These are phyloP conservation scores for Acidomyces sp. DNA, from an alignment of 495 filamentous ascomycete genomes.

Conservation along the genomic window DNA sequence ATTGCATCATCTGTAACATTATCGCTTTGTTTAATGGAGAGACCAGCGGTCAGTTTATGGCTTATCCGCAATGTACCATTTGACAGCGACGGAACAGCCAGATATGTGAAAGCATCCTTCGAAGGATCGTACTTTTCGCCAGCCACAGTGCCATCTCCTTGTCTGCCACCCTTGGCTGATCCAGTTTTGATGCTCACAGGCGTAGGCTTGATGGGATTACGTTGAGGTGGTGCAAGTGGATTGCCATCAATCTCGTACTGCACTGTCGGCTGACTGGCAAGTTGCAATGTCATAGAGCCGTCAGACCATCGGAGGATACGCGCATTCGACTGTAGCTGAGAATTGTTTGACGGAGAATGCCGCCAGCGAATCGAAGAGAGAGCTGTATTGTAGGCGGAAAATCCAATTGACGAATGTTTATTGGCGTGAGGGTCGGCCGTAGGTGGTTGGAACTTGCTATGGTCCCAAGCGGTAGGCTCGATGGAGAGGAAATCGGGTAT, in stretches of 20 bases:
- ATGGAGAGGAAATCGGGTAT: conserved; percentile 70
- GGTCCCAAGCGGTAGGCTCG: conserved; percentile 59
- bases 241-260: conserved; percentile 72
- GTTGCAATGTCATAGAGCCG: conserved; percentile 67
- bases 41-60: conserved; percentile 66
- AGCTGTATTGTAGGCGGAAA: conserved; percentile 51
- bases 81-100: conserved; percentile 57
- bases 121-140: conserved; percentile 45
- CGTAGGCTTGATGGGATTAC: conserved; percentile 35
- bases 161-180: conserved; percentile 10
- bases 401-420: conserved; percentile 28
- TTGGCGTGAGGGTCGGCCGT: conserved; percentile 39
- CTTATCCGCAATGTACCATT: conserved; percentile 59
- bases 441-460: conserved; percentile 56
- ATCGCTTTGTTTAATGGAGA: conserved; percentile 56
- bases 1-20: conserved; percentile 66
- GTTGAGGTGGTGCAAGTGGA: conserved; percentile 52
- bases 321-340: conserved; percentile 58
- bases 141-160: conserved; percentile 4
- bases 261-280: conserved; percentile 55
- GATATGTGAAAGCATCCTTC: conserved; percentile 70
- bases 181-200: conserved; percentile 28
- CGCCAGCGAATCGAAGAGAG: conserved; percentile 60
- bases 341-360: conserved; percentile 46
- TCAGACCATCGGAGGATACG: conserved; percentile 72